A percentile compares a stretch with the other conserved stretches of the same genome.
phyloP scores from a whole-genome alignment of 768 basidiomycete species.

The Crassisporium funariophilum region DNA sequence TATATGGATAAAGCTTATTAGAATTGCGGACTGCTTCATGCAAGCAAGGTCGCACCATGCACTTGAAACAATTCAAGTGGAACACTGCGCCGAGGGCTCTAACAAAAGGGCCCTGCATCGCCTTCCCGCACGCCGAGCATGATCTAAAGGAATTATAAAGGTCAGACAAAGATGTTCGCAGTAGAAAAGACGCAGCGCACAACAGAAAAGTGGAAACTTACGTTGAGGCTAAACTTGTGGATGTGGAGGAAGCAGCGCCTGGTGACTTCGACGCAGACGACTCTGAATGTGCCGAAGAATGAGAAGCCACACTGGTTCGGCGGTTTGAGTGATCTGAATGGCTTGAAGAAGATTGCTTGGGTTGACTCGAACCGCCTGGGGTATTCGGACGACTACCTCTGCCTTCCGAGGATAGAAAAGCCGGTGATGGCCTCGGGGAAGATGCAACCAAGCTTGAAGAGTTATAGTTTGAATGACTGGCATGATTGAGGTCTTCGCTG shows the following conservation, averaged over 20 bases:
- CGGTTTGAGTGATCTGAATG: constrained; percentile 51
- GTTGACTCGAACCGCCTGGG: constrained; percentile 44
- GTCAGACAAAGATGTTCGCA: constrained; percentile 29
- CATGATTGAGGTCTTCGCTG: constrained; percentile 75
- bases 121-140: constrained; percentile 76
- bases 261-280: constrained; percentile 53
- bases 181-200: constrained; percentile 8
- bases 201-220: constrained; percentile 38
- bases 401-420: constrained; percentile 45
- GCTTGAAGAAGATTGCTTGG: constrained; percentile 53
- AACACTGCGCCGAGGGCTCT: constrained; percentile 92
- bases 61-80: constrained; percentile 98
- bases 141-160: constrained; percentile 43
- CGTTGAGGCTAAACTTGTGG: constrained; percentile 59
- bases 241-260: constrained; percentile 57
- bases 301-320: constrained; percentile 48
- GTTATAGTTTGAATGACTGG: constrained; percentile 29
- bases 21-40: too few relatives aligned
- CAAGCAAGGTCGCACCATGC: constrained; percentile 66
- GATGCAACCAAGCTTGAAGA: constrained; percentile 21
- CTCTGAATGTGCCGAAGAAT: constrained; percentile 57
- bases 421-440: constrained; percentile 46
- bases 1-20: too few relatives aligned
- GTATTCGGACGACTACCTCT: constrained; percentile 59
- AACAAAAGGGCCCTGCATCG: constrained; percentile 95